These are phyloP conservation scores for Claviceps cyperi DNA, from an alignment of 2,329 filamentous ascomycete genomes.

Conservation along the genomic window DNA sequence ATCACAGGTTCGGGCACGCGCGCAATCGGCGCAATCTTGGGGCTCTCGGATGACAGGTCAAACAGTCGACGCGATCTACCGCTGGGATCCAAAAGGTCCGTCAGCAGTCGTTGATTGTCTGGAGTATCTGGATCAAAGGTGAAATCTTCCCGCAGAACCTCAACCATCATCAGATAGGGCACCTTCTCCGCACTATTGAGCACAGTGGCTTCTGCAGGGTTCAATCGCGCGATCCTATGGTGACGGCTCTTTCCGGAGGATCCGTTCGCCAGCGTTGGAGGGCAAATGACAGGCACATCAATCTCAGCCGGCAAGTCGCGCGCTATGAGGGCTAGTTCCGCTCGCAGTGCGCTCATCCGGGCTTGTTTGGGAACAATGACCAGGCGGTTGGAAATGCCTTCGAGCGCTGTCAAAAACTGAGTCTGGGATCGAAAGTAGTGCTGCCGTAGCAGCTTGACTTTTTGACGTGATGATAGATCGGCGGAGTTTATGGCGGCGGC, in stretches of 20 bases:
- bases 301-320: conserved; percentile 73
- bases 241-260: conserved; percentile 62
- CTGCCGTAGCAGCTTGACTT: conserved; percentile 57
- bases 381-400: conserved; percentile 73
- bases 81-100: conserved; percentile 41
- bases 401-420: conserved; percentile 64
- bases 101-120: conserved; percentile 55
- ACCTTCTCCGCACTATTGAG: conserved; percentile 79
- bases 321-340: conserved; percentile 66
- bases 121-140: conserved; percentile 62
- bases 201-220: conserved; percentile 71
- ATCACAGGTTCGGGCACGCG: conserved; percentile 28
- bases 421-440: conserved; percentile 77
- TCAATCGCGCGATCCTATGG: conserved; percentile 70
- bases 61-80: conserved; percentile 47
- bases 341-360: conserved; percentile 64
- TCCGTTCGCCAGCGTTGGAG: conserved; percentile 58
- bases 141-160: conserved; percentile 69
- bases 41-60: conserved; percentile 51
- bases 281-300: conserved; percentile 70
- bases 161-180: conserved; percentile 72
- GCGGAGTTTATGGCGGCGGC: conserved; percentile 39
- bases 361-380: conserved; percentile 71
- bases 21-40: conserved; percentile 31
- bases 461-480: conserved; percentile 51